Base-by-base conservation (phyloP, 164 flowering plant genomes). In the Vitis rupestris region DNA sequence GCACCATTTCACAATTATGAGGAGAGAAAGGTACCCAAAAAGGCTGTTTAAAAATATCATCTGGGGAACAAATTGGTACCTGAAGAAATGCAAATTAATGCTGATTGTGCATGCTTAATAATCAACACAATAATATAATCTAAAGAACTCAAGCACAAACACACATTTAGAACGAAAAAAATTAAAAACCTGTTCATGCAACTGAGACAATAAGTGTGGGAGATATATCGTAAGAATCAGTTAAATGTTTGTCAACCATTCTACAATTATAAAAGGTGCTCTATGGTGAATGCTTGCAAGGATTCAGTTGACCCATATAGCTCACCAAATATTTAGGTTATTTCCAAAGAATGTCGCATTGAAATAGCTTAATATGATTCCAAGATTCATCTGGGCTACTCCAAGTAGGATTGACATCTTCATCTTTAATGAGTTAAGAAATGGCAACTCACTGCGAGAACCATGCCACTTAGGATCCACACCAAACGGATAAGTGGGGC, bases 361-460 rank as follows among this genome's bases (percentile, higher is more conserved):
- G 76, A 80, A 90, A 77, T 75, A 94, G 78, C 98, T 88, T 82
- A 94, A 37, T 19, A 89, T 72, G 48, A 92, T 91, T 64, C 98
- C 98, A 49, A 94, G 92, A 77, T 94, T 92, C 98, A 92, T 94
- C 66, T 92, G 97, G 30, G 96, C 87, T 29, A 94, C 97, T 57
- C 98, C 97, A 54, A 92, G 58, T 50, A 92, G 85, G 54, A 94
- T 94, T 11, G 98, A 94, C 98, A 94, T 90, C 82, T 94, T 94
- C 98, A 94, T 94, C 87, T 94, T 94, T 80, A 94, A 77, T 10
- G 98, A 94, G 75, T 94, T 94, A 30, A 94, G 90, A 69, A 85
- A 94, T 44, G 98, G 97, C 76, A 94, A 67, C 72, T 94, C 97
- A 79, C 87, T 89, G 51, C 97, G 90, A 52, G 82, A 66, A 52